Conservation (phyloP, 2,329 filamentous ascomycete genomes). For the Drechslera avenae region DNA sequence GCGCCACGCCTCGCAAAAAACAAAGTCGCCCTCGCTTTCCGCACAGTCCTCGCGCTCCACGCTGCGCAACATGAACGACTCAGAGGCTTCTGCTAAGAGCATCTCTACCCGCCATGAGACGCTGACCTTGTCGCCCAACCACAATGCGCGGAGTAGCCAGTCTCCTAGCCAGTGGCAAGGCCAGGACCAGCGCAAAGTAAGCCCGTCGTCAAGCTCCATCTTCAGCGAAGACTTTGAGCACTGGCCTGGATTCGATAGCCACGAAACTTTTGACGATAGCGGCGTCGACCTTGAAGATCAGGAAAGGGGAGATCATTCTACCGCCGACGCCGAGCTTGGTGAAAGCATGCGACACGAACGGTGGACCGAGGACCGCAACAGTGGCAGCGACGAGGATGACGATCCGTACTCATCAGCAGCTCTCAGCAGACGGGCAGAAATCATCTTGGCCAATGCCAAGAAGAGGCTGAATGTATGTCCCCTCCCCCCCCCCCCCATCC, state of each 20-base stretch:
- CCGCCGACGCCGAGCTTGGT: constrained; percentile 39
- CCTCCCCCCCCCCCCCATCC: too few relatives aligned
- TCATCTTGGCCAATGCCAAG: constrained; percentile 93
- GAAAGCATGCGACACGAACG: constrained; percentile 47
- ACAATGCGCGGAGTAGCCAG: constrained; percentile 26
- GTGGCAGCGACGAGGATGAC: constrained; percentile 54
- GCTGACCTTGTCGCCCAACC: constrained; percentile 44
- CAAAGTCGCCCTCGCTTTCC: constrained; percentile 40
- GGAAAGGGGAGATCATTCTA: constrained; percentile 39
- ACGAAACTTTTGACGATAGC: constrained; percentile 40
- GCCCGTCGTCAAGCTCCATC: constrained; percentile 49
- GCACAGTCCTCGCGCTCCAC: constrained; percentile 44
- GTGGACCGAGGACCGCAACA: constrained; percentile 46
- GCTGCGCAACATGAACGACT: constrained; percentile 39
- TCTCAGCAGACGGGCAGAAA: constrained; percentile 71
- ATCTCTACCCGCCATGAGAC: constrained; percentile 24
- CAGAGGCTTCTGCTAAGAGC: constrained; percentile 22
- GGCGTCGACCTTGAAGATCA: constrained; percentile 43
- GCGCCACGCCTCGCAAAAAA: constrained; percentile 37
- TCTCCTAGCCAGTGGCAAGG: constrained; percentile 21
- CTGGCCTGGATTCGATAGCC: constrained; percentile 47
- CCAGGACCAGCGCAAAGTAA: constrained; percentile 36
- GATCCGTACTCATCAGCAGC: constrained; percentile 70
- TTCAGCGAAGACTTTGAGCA: constrained; percentile 53
- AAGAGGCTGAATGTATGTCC: constrained; percentile 77